Base-by-base conservation (phyloP, 2,329 filamentous ascomycete species). In the Ramichloridium luteum region DNA sequence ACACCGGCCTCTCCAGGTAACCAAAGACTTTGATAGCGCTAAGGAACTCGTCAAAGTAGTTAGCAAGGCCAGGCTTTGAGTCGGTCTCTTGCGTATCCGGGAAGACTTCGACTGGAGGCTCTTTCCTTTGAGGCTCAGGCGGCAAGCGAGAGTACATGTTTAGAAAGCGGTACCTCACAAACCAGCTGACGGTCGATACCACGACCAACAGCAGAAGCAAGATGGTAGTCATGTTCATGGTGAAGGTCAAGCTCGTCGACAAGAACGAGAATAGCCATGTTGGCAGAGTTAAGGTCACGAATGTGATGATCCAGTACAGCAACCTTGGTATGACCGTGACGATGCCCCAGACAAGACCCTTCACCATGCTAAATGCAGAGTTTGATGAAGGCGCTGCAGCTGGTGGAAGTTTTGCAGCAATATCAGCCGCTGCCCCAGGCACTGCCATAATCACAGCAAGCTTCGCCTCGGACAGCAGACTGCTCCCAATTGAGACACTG, bases 11-110 rank as follows among this genome's bases (percentile, higher is more conserved):
- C 55, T 98, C 90, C 26, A 98, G 65, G 52, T 96, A 98, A 6
- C 90, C 90, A 59, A 98, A 98, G 36, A 98, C 90, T 58, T 96
- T 98, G 63, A 98, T 98, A 16, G 92, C 90, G 53, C 86, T 96
- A 13, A 98, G 65, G 48, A 98, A 98, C 56, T 98, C 92, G 58
- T 98, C 90, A 15, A 98, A 68, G 47, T 98, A 98, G 54, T 86
- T 98, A n/a, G 84, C 77, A 27, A 98, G 65, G 1, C 88, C 90
- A 1, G 85, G 77, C 57, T 98, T 98, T 16, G 76, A 77, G 40
- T 86, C 85, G 30, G 80, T 80, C 45, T 93, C 88, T 49, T 93
- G 83, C 3, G 80, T 78, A 49, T 96, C 88, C 3, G 90, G 86
- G 52, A 96, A 96, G 9, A 98, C 67, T 49, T 96, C 92, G 53